Evolutionary conservation across 1,284 basidiomycete genomes (phyloP).

Genomic region (Moniliella sp.): DNA sequence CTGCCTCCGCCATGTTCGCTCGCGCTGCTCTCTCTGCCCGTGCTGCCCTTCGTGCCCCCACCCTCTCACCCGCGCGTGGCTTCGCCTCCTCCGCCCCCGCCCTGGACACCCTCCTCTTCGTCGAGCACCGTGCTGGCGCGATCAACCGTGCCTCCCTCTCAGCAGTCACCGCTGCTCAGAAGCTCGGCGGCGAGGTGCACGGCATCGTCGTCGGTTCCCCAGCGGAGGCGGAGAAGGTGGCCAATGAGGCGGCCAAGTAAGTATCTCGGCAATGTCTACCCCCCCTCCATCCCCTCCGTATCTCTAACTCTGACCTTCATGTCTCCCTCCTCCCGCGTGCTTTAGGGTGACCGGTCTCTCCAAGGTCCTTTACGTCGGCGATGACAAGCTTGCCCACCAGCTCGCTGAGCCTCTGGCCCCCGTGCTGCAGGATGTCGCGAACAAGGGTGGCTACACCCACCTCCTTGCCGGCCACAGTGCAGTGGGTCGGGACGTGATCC

Average conservation of each 20-base stretch:
- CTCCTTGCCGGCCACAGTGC: slow-evolving; percentile 61
- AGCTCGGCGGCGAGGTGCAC: slow-evolving; percentile 61
- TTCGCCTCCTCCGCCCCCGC: slow-evolving; percentile 16
- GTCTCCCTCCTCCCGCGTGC: too few species aligned
- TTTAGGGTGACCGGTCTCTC: not conserved
- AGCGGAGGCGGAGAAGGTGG: slow-evolving; percentile 47
- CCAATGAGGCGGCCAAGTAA: slow-evolving; percentile 52
- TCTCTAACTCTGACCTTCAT: too few species aligned
- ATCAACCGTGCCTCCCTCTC: slow-evolving; percentile 67
- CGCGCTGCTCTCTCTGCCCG: too few species aligned
- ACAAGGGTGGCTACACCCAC: slow-evolving; percentile 48
- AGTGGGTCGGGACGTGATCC: slow-evolving; percentile 52
- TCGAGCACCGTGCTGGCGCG: slow-evolving; percentile 64
- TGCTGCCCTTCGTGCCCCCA: too few species aligned
- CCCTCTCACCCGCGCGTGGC: slow-evolving; percentile 3
- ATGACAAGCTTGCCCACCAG: slow-evolving; percentile 35
- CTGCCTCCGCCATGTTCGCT: too few species aligned
- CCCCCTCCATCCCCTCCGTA: too few species aligned
- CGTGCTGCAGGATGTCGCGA: slow-evolving; percentile 38
- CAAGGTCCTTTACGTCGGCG: slow-evolving; percentile 8
- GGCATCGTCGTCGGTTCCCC: slow-evolving; percentile 63
- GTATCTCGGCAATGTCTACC: slow-evolving; percentile 36
- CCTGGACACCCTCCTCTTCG: slow-evolving; percentile 48
- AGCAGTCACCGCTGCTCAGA: slow-evolving; percentile 65
- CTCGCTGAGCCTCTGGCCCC: slow-evolving; percentile 38